Conservation (phyloP, 768 basidiomycete species). For the Sarcodon sp. region DNA sequence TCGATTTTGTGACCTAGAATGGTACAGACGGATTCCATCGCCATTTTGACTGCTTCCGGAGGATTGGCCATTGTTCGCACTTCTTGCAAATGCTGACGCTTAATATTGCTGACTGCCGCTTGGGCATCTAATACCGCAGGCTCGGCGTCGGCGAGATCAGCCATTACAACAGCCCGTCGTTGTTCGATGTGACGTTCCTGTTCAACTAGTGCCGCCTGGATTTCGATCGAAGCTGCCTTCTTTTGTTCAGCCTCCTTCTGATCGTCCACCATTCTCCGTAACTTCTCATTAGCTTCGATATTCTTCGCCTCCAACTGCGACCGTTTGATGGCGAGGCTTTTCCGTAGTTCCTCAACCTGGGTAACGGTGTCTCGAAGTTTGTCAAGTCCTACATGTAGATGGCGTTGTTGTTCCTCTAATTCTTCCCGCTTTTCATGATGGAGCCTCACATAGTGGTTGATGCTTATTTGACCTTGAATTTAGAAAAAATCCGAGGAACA, state of each 20-base stretch:
- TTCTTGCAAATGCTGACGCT: constrained; percentile 90
- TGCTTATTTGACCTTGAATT: constrained; percentile 32
- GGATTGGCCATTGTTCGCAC: constrained; percentile 98
- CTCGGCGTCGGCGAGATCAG: constrained; percentile 93
- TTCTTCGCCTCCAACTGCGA: constrained; percentile 89
- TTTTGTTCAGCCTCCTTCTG: constrained; percentile 99
- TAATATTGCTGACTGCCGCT: constrained; percentile 94
- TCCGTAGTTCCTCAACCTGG: constrained; percentile 92
- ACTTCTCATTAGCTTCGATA: constrained; percentile 91
- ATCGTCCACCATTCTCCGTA: constrained; percentile 95
- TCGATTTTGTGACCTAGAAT: constrained; percentile 95
- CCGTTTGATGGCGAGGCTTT: constrained; percentile 89
- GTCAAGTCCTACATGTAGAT: constrained; percentile 95
- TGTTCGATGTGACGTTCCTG: constrained; percentile 86
- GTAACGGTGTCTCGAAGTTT: constrained; percentile 93
- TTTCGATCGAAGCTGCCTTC: constrained; percentile 91
- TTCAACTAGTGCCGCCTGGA: constrained; percentile 85
- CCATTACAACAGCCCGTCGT: constrained; percentile 80
- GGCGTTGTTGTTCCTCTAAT: constrained; percentile 95
- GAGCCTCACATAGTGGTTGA: constrained; percentile 92
- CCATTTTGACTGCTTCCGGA: constrained; percentile 92
- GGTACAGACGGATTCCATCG: constrained; percentile 98
- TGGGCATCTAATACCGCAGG: constrained; percentile 94
- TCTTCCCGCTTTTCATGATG: constrained; percentile 96
- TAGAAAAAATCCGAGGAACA: not conserved